Percentiles rank a stretch among this genome's conserved stretches.
These are phyloP conservation scores for Nakaseomyces glabratus DNA, from an alignment of 1,139 yeast genomes.

Conservation along the genomic window DNA sequence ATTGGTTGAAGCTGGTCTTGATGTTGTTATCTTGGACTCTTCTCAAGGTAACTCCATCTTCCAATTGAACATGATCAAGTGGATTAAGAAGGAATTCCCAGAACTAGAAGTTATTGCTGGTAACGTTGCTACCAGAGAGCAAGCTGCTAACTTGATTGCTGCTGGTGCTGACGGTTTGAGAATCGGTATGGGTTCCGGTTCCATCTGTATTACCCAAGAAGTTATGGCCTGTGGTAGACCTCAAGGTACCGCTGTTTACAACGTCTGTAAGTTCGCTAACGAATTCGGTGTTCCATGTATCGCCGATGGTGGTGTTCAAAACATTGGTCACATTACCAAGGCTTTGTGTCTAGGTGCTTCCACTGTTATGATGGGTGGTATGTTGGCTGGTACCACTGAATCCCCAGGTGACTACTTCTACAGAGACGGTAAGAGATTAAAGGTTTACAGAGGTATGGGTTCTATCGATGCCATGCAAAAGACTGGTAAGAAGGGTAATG, in stretches of 20 bases:
- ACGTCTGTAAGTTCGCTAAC: slow-evolving; percentile 35
- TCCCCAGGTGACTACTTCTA: slow-evolving; percentile 97
- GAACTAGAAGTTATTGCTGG: slow-evolving; percentile 89
- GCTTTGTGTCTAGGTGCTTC: slow-evolving; percentile 97
- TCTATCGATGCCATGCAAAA: slow-evolving; percentile 98
- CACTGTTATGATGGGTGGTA: slow-evolving; percentile 98
- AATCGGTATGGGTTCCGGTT: slow-evolving; percentile 99
- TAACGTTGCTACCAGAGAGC: slow-evolving; percentile 97
- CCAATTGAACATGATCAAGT: slow-evolving; percentile 88
- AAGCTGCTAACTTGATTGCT: slow-evolving; percentile 89
- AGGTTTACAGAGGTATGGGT: slow-evolving; percentile 99
- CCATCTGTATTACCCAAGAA: slow-evolving; percentile 98
- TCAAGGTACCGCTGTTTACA: slow-evolving; percentile 68
- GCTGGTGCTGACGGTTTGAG: slow-evolving; percentile 98
- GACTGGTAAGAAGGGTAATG: slow-evolving; percentile 80
- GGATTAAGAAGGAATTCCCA: slow-evolving; percentile 77
- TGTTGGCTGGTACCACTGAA: slow-evolving; percentile 96
- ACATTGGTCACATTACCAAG: slow-evolving; percentile 96
- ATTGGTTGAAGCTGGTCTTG: slow-evolving; percentile 94
- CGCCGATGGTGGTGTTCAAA: slow-evolving; percentile 99
- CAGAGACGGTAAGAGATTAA: slow-evolving; percentile 96
- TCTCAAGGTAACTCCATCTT: slow-evolving; percentile 95
- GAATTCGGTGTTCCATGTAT: slow-evolving; percentile 49
- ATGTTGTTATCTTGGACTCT: slow-evolving; percentile 90
- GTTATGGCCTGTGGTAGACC: slow-evolving; percentile 99